Conservation (phyloP, 164 flowering plant genomes). For the Chimonanthus praecox region DNA sequence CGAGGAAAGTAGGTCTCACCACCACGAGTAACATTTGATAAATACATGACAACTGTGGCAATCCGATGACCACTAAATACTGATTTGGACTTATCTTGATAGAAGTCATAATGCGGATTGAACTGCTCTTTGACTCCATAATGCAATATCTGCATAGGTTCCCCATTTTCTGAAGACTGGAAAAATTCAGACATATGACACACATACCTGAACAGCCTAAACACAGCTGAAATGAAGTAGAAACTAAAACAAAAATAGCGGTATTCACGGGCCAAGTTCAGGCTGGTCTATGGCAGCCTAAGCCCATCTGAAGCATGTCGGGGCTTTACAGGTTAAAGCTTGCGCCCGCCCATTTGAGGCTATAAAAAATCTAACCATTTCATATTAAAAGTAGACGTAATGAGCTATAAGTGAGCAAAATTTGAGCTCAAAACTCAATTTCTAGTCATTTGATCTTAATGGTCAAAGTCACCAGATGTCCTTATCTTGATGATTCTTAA, state of each 20-base stretch:
- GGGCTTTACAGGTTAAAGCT: no score
- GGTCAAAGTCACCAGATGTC: no score
- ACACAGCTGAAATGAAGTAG: not conserved
- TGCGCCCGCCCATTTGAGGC: no score
- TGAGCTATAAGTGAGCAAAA: no score
- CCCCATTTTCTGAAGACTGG: slow-evolving; percentile 46
- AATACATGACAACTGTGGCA: slow-evolving; percentile 69
- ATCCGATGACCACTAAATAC: slow-evolving; percentile 34
- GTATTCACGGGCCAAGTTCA: not conserved
- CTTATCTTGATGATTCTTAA: no score
- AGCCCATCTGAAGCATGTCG: no score
- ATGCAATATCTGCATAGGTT: slow-evolving; percentile 41
- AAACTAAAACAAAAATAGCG: not conserved
- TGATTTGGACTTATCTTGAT: slow-evolving; percentile 26
- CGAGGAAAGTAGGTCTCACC: slow-evolving; percentile 66
- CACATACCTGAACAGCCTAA: not conserved
- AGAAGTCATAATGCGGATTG: slow-evolving; percentile 29
- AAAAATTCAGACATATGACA: not conserved
- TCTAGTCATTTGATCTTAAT: no score
- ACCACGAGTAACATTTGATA: slow-evolving; percentile 62
- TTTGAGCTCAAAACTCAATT: no score
- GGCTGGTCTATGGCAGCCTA: not conserved
- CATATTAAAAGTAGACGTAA: no score
- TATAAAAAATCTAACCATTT: no score
- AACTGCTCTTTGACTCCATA: slow-evolving; percentile 37